Conservation (phyloP, 371 early-diverging fungal species). For the Apophysomyces ossiformis region DNA sequence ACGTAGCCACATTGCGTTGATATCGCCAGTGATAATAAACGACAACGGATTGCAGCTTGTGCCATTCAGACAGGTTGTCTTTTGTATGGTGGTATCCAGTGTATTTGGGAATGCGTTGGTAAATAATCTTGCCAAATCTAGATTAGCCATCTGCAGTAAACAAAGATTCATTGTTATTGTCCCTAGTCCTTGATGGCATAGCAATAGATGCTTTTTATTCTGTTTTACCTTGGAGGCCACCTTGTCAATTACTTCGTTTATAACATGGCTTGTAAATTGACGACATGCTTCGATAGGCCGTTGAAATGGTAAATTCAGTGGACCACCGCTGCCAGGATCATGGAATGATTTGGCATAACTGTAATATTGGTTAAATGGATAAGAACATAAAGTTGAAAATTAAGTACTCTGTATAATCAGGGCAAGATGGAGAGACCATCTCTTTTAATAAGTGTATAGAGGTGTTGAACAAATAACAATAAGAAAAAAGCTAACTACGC, state of each 20-base stretch:
- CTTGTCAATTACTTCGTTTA: slow-evolving; percentile 43
- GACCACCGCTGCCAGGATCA: slow-evolving; percentile 45
- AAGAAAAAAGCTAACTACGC: not conserved
- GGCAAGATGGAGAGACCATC: slow-evolving; percentile 17
- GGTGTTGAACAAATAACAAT: not conserved
- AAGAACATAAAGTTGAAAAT: not conserved
- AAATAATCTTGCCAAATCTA: slow-evolving; percentile 59
- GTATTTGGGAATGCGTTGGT: slow-evolving; percentile 62
- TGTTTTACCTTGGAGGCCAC: slow-evolving; percentile 39
- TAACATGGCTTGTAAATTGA: slow-evolving; percentile 42
- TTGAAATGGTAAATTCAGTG: slow-evolving; percentile 46
- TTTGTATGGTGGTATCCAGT: slow-evolving; percentile 61
- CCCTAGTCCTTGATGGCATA: too few relatives aligned
- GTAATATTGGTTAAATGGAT: slow-evolving; percentile 1
- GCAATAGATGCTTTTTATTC: too few relatives aligned
- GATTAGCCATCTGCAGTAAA: slow-evolving; percentile 36
- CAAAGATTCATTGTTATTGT: too few relatives aligned
- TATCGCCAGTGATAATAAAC: slow-evolving; percentile 71
- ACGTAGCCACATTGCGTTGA: slow-evolving; percentile 72
- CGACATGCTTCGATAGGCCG: slow-evolving; percentile 48
- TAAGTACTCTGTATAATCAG: slow-evolving; percentile 31
- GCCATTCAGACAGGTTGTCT: slow-evolving; percentile 30
- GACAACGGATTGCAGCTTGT: slow-evolving; percentile 45
- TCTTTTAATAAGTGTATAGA: too few relatives aligned
- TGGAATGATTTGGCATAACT: slow-evolving; percentile 39